Base-by-base conservation (phyloP, 176 grass and related monocot species). In the Eleusine coracana region DNA sequence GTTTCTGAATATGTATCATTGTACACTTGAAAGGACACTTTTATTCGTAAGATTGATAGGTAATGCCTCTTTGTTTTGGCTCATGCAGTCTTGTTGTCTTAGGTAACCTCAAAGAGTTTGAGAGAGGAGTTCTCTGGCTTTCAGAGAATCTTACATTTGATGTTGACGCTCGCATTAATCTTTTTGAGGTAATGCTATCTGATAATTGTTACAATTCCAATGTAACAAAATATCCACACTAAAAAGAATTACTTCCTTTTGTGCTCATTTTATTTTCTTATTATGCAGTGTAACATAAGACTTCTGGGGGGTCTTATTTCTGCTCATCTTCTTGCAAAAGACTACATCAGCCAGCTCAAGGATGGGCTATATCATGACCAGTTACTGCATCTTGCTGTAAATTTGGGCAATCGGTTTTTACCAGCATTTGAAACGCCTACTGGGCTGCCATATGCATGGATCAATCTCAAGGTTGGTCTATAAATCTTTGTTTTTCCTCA, bases 51-150 rank as follows among this genome's bases (percentile, higher is more conserved):
- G 66, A 79, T 88, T 27, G 82, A 86, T 94, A 89, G 74, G 51
- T 91, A 79, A 93, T 98, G 70, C 84, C 81, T 76, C 70, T 92
- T 75, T 93, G 74, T 98, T 95, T 95, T 91, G 83, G 90, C 86
- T 94, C 92, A 89, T 95, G 93, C 89, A 96, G 93, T 93, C 93
- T 98, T 87, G 73, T 98, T 93, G 85, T 95, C 82, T 90, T 98
- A 95, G 96, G 96, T 92, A 98, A 98, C 91, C 87, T 90, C 85
- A 93, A 91, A 71, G 96, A 98, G 68, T 98, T 95, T 71, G 82
- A 93, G 83, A 89, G 77, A 88, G 96, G 96, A 83, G 77, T 98
- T 85, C 82, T 70, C 41, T 98, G 93, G 93, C 87, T 98, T 78
- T 98, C 96, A 55, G 83, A 95, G 52, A 98, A 93, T 68, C 91